Base-by-base conservation (phyloP, 441 rosid species). In the Eutrema salsugineum region DNA sequence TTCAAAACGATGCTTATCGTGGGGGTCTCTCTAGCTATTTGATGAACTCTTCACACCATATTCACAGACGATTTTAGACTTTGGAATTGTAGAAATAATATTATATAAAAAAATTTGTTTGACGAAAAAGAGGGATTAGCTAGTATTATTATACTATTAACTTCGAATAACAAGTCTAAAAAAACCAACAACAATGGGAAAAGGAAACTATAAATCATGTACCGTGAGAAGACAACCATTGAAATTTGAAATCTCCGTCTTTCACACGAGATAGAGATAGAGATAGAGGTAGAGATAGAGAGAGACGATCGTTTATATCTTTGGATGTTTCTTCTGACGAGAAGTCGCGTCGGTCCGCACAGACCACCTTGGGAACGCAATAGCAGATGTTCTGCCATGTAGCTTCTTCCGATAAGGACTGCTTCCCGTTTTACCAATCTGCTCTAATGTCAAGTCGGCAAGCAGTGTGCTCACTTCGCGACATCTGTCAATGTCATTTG, bases 391-490 rank as follows among this genome's bases (percentile, higher is more conserved):
- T 12, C 14, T 53, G 80, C 39, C 63, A 59, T 24, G 33, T 71
- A 53, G 55, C 40, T 16, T 27, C 58, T 38, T 6, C 20, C 28
- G 24, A 24, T 15, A 66, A 58, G 58, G 5, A 58, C 6, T 71
- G 57, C 56, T 49, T 71, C 59, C 72, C 64, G 66, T 66, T 71
- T 27, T 33, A 1, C 5, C 15, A 22, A 43, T 6, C 57, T 32
- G 63, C 72, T 57, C 24, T 24, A 60, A 50, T 32, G 33, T 40
- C 63, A 57, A 68, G 44, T 27, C 76, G 77, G 19, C 77, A 71
- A 59, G 72, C 72, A 71, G 76, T 66, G 80, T 75, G 79, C 80
- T 77, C 80, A 66, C 73, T 71, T 77, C 73, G n/a, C n/a, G n/a
- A n/a, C n/a, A n/a, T n/a, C n/a, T n/a, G n/a, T n/a, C n/a, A n/a